Evolutionary conservation across 2,329 filamentous ascomycete genomes (phyloP).

Genomic region (Ceratocystis colombiana): DNA sequence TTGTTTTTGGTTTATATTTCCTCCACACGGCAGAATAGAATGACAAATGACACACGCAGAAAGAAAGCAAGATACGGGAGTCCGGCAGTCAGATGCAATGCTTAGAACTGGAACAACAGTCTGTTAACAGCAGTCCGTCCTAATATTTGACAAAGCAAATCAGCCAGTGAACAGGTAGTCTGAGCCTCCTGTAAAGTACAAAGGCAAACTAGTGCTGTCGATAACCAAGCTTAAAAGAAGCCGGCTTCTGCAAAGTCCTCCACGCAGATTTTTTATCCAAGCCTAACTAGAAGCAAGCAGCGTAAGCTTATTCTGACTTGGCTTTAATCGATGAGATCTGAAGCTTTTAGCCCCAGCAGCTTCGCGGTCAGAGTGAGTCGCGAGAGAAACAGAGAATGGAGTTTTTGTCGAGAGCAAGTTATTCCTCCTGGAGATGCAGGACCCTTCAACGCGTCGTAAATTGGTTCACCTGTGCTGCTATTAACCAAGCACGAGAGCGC

Average conservation of each 20-base stretch:
- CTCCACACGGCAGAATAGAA: constrained; percentile 15
- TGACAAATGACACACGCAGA: constrained; percentile 9
- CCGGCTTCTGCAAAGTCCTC: constrained; percentile 8
- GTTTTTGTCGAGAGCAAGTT: no score
- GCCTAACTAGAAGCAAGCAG: background rate
- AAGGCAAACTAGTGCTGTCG: background rate
- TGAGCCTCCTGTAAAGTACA: background rate
- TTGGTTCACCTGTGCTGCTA: background rate
- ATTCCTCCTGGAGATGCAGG: background rate
- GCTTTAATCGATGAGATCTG: background rate
- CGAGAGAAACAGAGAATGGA: background rate
- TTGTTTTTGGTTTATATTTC: constrained; percentile 16
- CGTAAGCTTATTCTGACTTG: background rate
- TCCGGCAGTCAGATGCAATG: constrained; percentile 12
- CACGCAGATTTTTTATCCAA: background rate
- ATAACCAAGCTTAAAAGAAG: constrained; percentile 4
- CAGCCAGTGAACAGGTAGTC: background rate
- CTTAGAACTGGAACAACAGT: background rate
- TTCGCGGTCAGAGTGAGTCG: background rate
- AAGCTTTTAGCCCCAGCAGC: background rate
- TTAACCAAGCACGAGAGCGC: background rate
- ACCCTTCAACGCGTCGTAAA: background rate
- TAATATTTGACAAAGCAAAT: constrained; percentile 6
- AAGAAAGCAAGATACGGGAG: constrained; percentile 17
- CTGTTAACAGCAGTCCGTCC: background rate